These are phyloP conservation scores for Xylariaceae sp. DNA, from an alignment of 2,329 filamentous ascomycete species.

Conservation along the genomic window DNA sequence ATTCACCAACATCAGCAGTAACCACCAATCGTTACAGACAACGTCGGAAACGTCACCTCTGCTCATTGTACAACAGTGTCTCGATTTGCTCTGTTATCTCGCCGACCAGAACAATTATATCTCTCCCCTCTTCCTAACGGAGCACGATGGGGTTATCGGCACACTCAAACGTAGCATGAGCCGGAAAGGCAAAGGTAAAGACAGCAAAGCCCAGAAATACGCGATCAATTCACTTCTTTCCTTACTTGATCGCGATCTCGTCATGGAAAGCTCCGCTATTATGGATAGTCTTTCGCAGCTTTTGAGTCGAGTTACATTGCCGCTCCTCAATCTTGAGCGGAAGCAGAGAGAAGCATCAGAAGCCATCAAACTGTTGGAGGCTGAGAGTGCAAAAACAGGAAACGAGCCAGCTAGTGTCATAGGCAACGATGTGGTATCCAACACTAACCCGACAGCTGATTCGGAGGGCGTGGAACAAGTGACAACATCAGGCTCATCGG, in stretches of 20 bases:
- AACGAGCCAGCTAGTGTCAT: slow-evolving; percentile 18
- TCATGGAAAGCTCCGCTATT: slow-evolving; percentile 93
- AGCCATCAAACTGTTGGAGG: slow-evolving; percentile 35
- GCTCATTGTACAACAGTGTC: slow-evolving; percentile 91
- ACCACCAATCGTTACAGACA: slow-evolving; percentile 45
- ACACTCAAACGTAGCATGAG: slow-evolving; percentile 70
- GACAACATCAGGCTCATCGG: slow-evolving; percentile 19
- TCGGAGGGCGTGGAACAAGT: slow-evolving; percentile 3
- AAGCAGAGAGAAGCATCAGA: slow-evolving; percentile 45
- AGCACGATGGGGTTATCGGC: slow-evolving; percentile 73
- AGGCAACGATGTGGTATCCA: neutral
- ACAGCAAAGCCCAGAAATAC: slow-evolving; percentile 77
- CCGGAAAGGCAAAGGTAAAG: slow-evolving; percentile 84
- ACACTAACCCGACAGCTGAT: slow-evolving; percentile 13
- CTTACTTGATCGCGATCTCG: slow-evolving; percentile 84
- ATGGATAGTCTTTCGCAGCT: slow-evolving; percentile 91
- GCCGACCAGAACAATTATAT: slow-evolving; percentile 82
- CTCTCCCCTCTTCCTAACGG: slow-evolving; percentile 85
- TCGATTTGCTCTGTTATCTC: slow-evolving; percentile 78
- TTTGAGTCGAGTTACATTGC: slow-evolving; percentile 81
- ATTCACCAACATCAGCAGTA: slow-evolving; percentile 51
- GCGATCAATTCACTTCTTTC: slow-evolving; percentile 86
- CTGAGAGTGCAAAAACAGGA: slow-evolving; percentile 25
- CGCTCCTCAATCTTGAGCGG: slow-evolving; percentile 74
- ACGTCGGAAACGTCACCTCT: slow-evolving; percentile 89